Conservation (phyloP, 176 grass and related monocot species). For the Aegilops sharonensis region DNA sequence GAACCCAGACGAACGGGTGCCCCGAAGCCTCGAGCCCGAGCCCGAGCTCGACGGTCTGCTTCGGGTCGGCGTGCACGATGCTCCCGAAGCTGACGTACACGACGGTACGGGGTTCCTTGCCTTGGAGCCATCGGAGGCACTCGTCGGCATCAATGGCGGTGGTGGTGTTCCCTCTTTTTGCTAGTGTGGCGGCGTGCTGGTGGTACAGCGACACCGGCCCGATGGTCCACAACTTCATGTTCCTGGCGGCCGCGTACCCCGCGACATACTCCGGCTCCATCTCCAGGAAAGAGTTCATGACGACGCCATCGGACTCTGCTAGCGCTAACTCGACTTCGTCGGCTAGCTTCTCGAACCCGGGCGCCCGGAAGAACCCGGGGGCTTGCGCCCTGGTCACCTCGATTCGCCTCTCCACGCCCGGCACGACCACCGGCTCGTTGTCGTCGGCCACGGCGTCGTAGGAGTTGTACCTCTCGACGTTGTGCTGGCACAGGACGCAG, state of each 20-base stretch:
- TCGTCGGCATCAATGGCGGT: conserved; percentile 20
- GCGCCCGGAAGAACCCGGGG: conserved; percentile 20
- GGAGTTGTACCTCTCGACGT: conserved; percentile 37
- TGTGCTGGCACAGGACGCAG: conserved; percentile 42
- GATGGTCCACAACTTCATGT: conserved; percentile 59
- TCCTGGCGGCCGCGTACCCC: conserved; percentile 24
- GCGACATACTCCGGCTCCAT: conserved; percentile 59
- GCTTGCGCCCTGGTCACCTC: conserved; percentile 51
- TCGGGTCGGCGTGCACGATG: conserved; percentile 18
- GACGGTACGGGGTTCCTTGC: conserved; percentile 39
- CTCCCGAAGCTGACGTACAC: conserved; percentile 79
- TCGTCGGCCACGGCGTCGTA: conserved; percentile 36
- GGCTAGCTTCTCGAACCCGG: not conserved
- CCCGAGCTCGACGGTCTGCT: conserved; percentile 55
- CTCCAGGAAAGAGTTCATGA: conserved; percentile 58
- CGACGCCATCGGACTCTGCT: conserved; percentile 37
- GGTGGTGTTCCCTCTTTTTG: conserved; percentile 24
- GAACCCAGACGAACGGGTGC: conserved; percentile 55
- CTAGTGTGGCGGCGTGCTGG: not conserved
- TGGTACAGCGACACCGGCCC: conserved; percentile 60
- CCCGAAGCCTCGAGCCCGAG: conserved; percentile 45
- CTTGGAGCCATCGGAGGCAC: conserved; percentile 58
- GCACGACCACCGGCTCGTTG: conserved; percentile 43
- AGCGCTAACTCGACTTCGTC: conserved; percentile 6
- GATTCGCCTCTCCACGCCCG: conserved; percentile 30